Base-by-base conservation (phyloP, 2,329 filamentous ascomycete species). In the Aspergillus fructus region DNA sequence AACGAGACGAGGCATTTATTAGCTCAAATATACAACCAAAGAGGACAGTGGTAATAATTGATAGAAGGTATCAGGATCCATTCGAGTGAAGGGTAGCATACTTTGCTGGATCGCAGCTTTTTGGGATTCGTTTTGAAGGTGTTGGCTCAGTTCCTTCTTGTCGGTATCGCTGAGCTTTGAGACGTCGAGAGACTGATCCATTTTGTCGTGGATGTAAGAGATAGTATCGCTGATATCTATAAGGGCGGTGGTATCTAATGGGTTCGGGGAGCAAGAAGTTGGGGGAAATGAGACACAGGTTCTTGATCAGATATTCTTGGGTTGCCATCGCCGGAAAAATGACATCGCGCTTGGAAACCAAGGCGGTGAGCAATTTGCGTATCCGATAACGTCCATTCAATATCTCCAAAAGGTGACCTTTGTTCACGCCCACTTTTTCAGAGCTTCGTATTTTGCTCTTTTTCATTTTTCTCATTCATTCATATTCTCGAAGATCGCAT, bases 61-160 rank as follows among this genome's bases (percentile, higher is more conserved):
- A 27, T 12, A 21, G 30, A 24, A 23, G 8, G 24, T 7, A 19
- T 19, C 4, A 30, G 9, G 9, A 30, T 30, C 9, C 3, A 30
- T 30, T 30, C 27, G 9, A 30, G 8, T 30, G 8, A 27, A 17
- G 23, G 33, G 34, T 12, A n/a, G 71, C 74, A 62, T 68, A 82
- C 81, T 77, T 63, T 79, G 76, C 64, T 83, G 80, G 59, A 83
- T 79, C 53, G 70, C 74, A 24, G 90, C 85, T 74, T 94, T 94
- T 77, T 97, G 91, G 63, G 85, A 83, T 81, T 97, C 92, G 71
- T 90, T 91, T 66, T 85, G 79, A 58, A 97, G 82, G 76, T 96
- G 93, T 71, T 91, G 87, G 70, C 91, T 90, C 43, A 99, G 84
- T 77, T 97, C 92, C 64, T 86, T 82, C 83, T 92, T 94, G 78